Percentiles rank a stretch among this genome's conserved stretches.
These are phyloP conservation scores for Scheffersomyces titani DNA, from an alignment of 1,139 yeast species.

Conservation along the genomic window DNA sequence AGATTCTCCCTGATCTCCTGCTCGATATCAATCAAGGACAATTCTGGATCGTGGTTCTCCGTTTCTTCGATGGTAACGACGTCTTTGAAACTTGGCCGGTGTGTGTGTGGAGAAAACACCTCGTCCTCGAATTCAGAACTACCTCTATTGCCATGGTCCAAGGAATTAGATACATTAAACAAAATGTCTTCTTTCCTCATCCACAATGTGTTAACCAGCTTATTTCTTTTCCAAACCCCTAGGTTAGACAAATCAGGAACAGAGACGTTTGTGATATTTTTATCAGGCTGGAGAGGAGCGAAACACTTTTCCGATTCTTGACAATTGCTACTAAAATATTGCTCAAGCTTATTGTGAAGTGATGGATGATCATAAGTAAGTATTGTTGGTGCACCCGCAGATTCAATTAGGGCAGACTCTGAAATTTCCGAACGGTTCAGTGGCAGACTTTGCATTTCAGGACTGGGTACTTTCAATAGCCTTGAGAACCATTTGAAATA, in stretches of 20 bases:
- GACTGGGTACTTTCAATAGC: not conserved
- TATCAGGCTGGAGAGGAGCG: not conserved
- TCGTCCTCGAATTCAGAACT: slow-evolving; percentile 18
- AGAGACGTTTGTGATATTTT: not conserved
- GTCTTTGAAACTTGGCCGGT: slow-evolving; percentile 21
- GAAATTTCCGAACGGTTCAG: not conserved
- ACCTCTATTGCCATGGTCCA: not conserved
- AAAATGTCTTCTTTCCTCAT: not conserved
- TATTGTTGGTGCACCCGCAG: not conserved
- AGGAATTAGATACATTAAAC: not conserved
- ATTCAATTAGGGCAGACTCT: not conserved
- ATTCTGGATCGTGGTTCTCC: slow-evolving; percentile 3
- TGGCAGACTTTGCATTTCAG: not conserved
- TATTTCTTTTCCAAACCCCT: not conserved
- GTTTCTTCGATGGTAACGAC: slow-evolving; percentile 23
- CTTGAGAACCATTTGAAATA: not conserved
- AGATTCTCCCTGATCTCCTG: not conserved
- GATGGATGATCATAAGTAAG: not conserved
- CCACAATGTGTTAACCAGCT: not conserved
- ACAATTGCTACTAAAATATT: not conserved
- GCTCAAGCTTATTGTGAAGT: not conserved
- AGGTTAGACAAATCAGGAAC: not conserved
- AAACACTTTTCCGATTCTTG: not conserved
- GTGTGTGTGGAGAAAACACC: slow-evolving; percentile 29
- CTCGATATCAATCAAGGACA: not conserved